phyloP scores from a whole-genome alignment of 2,329 filamentous ascomycete species.

The Chrysosphaeria jannelii region DNA sequence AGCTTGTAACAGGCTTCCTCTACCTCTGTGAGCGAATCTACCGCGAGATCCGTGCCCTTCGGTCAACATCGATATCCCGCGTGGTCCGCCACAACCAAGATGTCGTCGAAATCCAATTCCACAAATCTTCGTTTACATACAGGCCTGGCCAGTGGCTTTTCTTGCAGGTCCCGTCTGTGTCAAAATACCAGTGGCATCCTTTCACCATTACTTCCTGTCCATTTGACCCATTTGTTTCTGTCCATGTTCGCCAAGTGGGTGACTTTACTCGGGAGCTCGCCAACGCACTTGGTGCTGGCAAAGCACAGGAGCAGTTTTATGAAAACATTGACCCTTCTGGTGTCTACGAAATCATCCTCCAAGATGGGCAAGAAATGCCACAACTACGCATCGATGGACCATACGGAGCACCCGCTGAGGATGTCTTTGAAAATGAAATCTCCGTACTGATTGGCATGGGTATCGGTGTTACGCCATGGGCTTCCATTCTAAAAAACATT shows the following conservation, averaged over 20 bases:
- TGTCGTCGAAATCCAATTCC: slow-evolving; percentile 90
- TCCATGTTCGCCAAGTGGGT: slow-evolving; percentile 87
- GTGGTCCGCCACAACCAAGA: slow-evolving; percentile 92
- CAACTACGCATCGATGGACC: slow-evolving; percentile 72
- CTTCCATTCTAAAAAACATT: slow-evolving; percentile 80
- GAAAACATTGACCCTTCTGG: slow-evolving; percentile 74
- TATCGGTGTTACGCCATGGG: slow-evolving; percentile 71
- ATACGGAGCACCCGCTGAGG: slow-evolving; percentile 87
- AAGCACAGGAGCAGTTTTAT: slow-evolving; percentile 66
- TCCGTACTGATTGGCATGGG: slow-evolving; percentile 63
- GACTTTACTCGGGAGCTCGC: slow-evolving; percentile 90
- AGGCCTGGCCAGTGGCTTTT: slow-evolving; percentile 97
- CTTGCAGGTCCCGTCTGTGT: slow-evolving; percentile 72
- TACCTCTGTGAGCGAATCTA: slow-evolving; percentile 76
- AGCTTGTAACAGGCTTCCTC: slow-evolving; percentile 55
- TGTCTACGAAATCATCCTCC: slow-evolving; percentile 91
- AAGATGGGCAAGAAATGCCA: slow-evolving; percentile 84
- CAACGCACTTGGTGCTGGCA: slow-evolving; percentile 75
- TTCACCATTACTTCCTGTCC: slow-evolving; percentile 98
- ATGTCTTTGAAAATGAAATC: slow-evolving; percentile 84
- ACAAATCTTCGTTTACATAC: slow-evolving; percentile 89
- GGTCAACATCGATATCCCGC: slow-evolving; percentile 68
- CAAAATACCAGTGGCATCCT: slow-evolving; percentile 82
- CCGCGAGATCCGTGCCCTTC: slow-evolving; percentile 60
- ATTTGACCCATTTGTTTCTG: slow-evolving; percentile 75